Conservation (phyloP, 352 stramenopile species). For the Achlya hypogyna region DNA sequence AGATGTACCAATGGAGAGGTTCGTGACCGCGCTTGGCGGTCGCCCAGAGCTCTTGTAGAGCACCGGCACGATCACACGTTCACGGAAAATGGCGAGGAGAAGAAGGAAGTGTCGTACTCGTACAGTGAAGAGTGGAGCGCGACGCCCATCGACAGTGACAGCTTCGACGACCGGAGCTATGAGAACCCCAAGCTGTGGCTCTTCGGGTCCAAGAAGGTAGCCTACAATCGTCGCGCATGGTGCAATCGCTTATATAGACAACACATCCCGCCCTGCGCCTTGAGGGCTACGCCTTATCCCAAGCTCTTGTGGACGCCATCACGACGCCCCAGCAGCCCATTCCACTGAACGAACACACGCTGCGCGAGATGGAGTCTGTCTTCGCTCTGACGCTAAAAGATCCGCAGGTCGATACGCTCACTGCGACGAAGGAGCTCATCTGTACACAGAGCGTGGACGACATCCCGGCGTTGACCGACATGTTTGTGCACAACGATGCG, state of each 20-base stretch:
- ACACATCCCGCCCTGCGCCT: neutral
- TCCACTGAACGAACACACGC: neutral
- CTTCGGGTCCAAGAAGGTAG: conserved; percentile 1
- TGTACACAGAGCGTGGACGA: neutral
- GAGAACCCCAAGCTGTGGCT: neutral
- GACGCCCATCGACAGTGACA: conserved; percentile 2
- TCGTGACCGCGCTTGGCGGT: neutral
- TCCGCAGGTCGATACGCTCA: neutral
- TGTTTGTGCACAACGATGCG: neutral
- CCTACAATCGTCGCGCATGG: neutral
- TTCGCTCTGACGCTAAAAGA: neutral
- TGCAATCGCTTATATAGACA: neutral
- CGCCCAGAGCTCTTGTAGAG: neutral
- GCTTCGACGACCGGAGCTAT: conserved; percentile 4
- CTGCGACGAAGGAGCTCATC: neutral
- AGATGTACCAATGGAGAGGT: conserved; percentile 15
- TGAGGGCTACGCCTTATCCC: neutral
- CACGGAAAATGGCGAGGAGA: conserved; percentile 7
- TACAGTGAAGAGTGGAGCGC: conserved; percentile 7
- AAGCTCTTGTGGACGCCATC: neutral
- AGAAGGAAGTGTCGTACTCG: conserved; percentile 10
- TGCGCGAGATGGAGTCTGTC: conserved; percentile 2
- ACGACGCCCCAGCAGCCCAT: neutral
- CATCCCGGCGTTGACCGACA: neutral
- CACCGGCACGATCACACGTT: conserved; percentile 7